Conservation (phyloP, 2,329 filamentous ascomycete genomes). For the Exophiala alcalophila region DNA sequence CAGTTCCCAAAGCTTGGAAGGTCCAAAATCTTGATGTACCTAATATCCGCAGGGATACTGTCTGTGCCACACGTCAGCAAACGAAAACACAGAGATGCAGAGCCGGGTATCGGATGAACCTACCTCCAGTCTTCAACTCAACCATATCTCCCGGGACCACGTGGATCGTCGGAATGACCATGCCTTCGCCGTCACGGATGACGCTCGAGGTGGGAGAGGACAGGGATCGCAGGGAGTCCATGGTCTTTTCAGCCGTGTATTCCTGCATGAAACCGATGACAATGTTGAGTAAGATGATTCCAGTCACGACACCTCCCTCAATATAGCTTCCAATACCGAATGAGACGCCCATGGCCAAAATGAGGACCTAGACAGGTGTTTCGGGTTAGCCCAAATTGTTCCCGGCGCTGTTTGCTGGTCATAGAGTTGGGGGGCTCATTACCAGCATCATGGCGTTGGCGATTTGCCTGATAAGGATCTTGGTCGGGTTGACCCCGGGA, state of each 20-base stretch:
- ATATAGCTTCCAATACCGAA: constrained; percentile 60
- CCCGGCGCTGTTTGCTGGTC: too few species aligned
- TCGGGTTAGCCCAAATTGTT: too few species aligned
- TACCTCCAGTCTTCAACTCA: constrained; percentile 48
- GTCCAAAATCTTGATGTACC: constrained; percentile 33
- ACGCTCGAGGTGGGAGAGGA: constrained; percentile 50
- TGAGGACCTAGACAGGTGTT: constrained; percentile 42
- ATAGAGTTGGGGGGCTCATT: constrained; percentile 10
- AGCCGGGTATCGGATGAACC: too few species aligned
- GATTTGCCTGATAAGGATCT: constrained; percentile 64
- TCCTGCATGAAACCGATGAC: constrained; percentile 57
- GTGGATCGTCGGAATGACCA: constrained; percentile 52
- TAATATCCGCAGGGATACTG: constrained; percentile 48
- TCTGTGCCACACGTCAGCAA: too few species aligned
- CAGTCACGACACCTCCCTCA: constrained; percentile 58
- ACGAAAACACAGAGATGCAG: too few species aligned
- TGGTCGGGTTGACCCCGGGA: constrained; percentile 65
- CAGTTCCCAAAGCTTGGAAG: neutral
- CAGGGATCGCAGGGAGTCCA: constrained; percentile 50
- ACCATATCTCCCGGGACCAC: constrained; percentile 59
- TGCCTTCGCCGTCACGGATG: constrained; percentile 49
- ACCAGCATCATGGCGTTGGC: constrained; percentile 69
- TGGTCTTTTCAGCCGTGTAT: constrained; percentile 53
- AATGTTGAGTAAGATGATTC: constrained; percentile 58
- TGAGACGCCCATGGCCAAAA: constrained; percentile 57